Evolutionary conservation across 23 red algal species (phyloP), one percentile per base, ranked within the genome.

Genomic region (Agarophyton chilense): DNA sequence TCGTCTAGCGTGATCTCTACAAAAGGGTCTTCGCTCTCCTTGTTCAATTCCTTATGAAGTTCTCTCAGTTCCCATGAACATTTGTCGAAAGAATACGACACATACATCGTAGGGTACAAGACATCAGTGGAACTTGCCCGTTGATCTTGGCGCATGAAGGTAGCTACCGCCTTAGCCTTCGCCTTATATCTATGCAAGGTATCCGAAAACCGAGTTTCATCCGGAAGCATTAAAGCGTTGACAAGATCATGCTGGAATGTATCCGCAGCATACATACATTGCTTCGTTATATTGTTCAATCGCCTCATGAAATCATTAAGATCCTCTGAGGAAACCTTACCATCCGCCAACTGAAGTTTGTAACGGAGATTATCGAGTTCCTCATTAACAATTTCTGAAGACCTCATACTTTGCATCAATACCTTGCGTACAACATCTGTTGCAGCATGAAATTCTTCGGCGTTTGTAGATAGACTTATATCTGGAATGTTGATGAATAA

Each of bases 1-100:
- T 95, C 71, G 31, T 82, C 75, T 35, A 95, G 39, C 10, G 52
- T 90, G n/a, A 95, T 50, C 62, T 90, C 92, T 19, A 90, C 92
- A 32, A 95, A 87, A 68, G 91, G 81, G 13, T 78, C 53, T 40
- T 79, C 72, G 19, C 57, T 91, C 47, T 89, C 81, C 64, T 63
- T 89, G 60, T 79, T 63, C 53, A 79, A 22, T 33, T 95, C 93
- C 50, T 71, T 82, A 31, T 73, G 53, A 25, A 35, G 67, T 52
- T 94, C 92, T 41, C 86, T 80, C 35, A 95, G 66, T 54, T 89
- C 88, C 93, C 93, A 95, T 22, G 81, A 87, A 51, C 78, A 92
- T 40, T 80, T 71, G 65, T 95, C 93, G 55, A 95, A 95, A 34
- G 93, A 95, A 83, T 92, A 95, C 18, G 93, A 95, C 32, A 95